Evolutionary conservation across 1,139 yeast species (phyloP), one percentile per base, ranked within the genome.

Genomic region (Pichia sp.): DNA sequence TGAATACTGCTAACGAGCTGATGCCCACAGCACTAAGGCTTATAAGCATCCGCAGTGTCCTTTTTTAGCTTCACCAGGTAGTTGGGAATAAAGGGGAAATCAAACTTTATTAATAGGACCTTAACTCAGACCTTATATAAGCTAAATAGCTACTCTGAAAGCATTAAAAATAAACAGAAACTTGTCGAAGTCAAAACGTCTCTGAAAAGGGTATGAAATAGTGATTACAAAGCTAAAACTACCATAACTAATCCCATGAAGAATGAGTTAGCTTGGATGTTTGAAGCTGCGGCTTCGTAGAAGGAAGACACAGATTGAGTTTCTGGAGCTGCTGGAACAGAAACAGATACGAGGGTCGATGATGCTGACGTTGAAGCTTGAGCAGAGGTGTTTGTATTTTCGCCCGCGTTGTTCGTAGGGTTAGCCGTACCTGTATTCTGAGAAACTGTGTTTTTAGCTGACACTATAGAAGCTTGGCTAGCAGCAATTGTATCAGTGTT

Each of bases 201-300:
- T 46, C 16, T 16, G 34, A 16, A 8, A 29, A 29, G 41, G 34
- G 38, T 46, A 20, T 20, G 4, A 33, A 14, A 17, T 5, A 14
- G 29, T 46, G 24, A 46, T 46, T 33, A 46, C n/a, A 46, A 46
- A 3, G 49, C 49, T 20, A 46, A 20, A 3, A 31, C 16, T 17
- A 46, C n/a, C 49, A 46, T 16, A 14, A 40, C 49, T 27, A 46
- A 46, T 5, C 49, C 49, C 30, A 46, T 33, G 38, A 46, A 46
- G 33, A 30, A 6, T 8, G 49, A 7, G 27, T 31, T 46, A 14
- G 38, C 49, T 16, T 31, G 49, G 10, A 33, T 29, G 17, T 17
- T 17, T 5, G 16, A 31, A 31, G 34, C 34, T 31, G 34, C 34
- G 12, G 12, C 34, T 31, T 31, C 34, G 12, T 31, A 31, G 34